Percentiles rank a stretch among this genome's conserved stretches.
Conservation (phyloP, 805 yeast species). For the Ogataea methanolica region DNA sequence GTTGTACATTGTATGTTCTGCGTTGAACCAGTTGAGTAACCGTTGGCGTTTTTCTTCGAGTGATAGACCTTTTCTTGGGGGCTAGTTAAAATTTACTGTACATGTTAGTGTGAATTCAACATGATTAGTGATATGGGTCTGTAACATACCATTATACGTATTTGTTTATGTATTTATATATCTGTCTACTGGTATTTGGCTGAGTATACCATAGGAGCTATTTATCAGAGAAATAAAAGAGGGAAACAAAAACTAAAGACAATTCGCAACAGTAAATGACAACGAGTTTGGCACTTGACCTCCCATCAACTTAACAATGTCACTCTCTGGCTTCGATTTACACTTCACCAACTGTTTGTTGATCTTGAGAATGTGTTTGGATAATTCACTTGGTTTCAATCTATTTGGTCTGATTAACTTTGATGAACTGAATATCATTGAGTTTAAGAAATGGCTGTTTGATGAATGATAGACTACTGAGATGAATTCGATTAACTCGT, state of each 20-base stretch:
- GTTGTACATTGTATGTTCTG: conserved; percentile 37
- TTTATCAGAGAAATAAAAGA: background rate
- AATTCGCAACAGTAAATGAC: too few species aligned
- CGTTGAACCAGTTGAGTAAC: conserved; percentile 36
- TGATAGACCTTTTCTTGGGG: conserved; percentile 23
- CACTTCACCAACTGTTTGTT: too few species aligned
- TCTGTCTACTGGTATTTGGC: too few species aligned
- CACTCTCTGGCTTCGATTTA: background rate
- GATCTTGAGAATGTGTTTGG: too few species aligned
- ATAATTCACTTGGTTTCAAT: conserved; percentile 3
- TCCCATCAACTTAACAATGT: conserved; percentile 9
- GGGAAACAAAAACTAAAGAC: background rate
- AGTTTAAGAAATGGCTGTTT: conserved; percentile 11
- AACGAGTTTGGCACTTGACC: conserved; percentile 6
- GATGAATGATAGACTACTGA: conserved; percentile 21
- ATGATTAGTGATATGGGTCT: too few species aligned
- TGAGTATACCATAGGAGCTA: too few species aligned
- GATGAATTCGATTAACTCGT: conserved; percentile 13
- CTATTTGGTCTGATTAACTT: conserved; percentile 16
- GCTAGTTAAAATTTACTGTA: conserved; percentile 4
- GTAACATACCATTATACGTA: too few species aligned
- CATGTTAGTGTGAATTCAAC: background rate
- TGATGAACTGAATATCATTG: conserved; percentile 11
- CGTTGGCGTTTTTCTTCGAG: conserved; percentile 37
- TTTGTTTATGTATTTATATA: too few species aligned